Base-by-base conservation (phyloP, 108 stramenopile species). In the Aurantiochytrium sp. region DNA sequence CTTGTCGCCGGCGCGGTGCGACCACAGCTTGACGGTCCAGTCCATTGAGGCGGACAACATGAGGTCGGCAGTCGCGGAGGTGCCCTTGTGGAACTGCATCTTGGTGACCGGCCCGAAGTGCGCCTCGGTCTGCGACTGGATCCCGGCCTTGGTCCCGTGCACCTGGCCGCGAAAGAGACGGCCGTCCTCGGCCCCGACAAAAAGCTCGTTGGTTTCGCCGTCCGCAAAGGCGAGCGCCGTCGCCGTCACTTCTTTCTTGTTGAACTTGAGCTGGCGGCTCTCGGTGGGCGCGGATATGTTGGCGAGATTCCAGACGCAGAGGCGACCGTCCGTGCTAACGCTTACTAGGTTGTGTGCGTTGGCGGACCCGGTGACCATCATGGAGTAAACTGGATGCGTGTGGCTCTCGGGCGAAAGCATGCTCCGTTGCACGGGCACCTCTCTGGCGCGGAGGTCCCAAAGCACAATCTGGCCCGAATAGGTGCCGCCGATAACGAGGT, bases 1-100 rank as follows among this genome's bases (percentile, higher is more conserved):
- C 48, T 4, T 37, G 12, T 37, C 68, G 8, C 55, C 32, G 41
- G 87, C 39, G 36, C 87, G 30, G 4, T 34, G 45, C n/a, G 55
- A 87, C 90, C 90, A 90, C 6, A 90, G 55, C 55, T 89, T 89
- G 53, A 90, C 88, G 4, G 87, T 90, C 88, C 90, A 90, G 27
- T 90, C 90, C 24, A 90, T 34, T 4, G 90, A 90, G 5, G 85
- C 88, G 17, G 87, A 86, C 21, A 90, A 48, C 41, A 90, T 52
- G 34, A 89, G 48, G 12, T 85, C 41, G 32, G 68, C 24, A 30
- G 30, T 81, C 55, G 55, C 37, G 3, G 32, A n/a, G 32, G n/a
- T 30, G 50, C 50, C 55, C 31, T 86, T 69, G 52, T 88, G 86
- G 27, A 68, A 48, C 22, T 88, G 86, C 48, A 88, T 17, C 32